Percentiles rank a stretch among this genome's conserved stretches.
Conservation (phyloP, 2,329 filamentous ascomycete genomes). For the Neocatenulostroma microsporum region DNA sequence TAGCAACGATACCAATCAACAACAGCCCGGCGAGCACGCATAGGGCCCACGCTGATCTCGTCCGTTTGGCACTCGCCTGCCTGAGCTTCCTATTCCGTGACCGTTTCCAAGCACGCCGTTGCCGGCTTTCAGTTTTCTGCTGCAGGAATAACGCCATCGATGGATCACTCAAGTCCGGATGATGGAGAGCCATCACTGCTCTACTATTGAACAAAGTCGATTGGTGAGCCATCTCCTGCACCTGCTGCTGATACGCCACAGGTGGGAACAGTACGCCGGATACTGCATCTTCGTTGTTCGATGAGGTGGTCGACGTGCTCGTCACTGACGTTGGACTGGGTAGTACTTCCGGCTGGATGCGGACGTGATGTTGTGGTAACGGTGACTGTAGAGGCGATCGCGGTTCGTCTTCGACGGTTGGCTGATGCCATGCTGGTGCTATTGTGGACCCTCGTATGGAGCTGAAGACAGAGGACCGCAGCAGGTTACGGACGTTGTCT, state of each 20-base stretch:
- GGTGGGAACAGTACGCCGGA: constrained; percentile 17
- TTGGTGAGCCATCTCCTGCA: constrained; percentile 19
- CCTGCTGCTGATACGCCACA: constrained; percentile 13
- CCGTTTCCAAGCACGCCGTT: constrained; percentile 18
- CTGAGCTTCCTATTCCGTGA: constrained; percentile 9
- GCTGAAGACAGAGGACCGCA: constrained; percentile 23
- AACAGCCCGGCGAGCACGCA: constrained; percentile 21
- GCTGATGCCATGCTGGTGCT: constrained; percentile 4
- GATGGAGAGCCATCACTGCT: constrained; percentile 21
- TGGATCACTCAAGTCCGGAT: constrained; percentile 25
- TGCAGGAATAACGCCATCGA: constrained; percentile 21
- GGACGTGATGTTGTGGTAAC: background rate
- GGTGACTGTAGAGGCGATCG: constrained; percentile 7
- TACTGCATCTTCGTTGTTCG: constrained; percentile 3
- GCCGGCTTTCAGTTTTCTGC: constrained; percentile 18
- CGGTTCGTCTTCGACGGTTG: constrained; percentile 7
- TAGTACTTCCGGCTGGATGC: constrained; percentile 5
- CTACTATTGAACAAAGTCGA: constrained; percentile 22
- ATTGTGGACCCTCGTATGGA: constrained; percentile 9
- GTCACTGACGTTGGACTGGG: constrained; percentile 14
- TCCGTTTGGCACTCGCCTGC: constrained; percentile 3
- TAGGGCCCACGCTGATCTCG: constrained; percentile 8
- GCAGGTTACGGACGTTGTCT: constrained; percentile 28
- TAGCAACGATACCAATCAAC: constrained; percentile 24
- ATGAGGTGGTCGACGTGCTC: too few relatives aligned